phyloP scores from a whole-genome alignment of 805 yeast genomes.

The Ogataea trehaloabstinens region DNA sequence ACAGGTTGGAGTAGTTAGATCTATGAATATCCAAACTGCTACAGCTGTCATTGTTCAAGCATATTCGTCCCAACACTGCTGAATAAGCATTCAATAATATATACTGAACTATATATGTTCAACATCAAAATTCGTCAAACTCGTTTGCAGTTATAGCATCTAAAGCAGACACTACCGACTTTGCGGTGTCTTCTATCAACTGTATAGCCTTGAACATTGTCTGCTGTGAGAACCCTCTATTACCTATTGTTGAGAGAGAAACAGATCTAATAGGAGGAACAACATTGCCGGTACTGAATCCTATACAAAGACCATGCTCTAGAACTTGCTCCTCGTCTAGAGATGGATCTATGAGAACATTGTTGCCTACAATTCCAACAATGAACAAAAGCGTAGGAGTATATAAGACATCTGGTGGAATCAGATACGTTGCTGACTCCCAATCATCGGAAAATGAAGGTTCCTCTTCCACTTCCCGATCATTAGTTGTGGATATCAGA shows the following conservation, averaged over 20 bases:
- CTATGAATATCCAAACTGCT: slow-evolving; percentile 97
- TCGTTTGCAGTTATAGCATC: slow-evolving; percentile 44
- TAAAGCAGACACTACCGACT: slow-evolving; percentile 57
- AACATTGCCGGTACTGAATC: slow-evolving; percentile 67
- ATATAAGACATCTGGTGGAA: slow-evolving; percentile 37
- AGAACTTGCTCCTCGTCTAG: slow-evolving; percentile 84
- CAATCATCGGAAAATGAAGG: slow-evolving; percentile 92
- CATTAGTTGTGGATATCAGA: slow-evolving; percentile 64
- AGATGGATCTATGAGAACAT: slow-evolving; percentile 79
- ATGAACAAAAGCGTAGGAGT: slow-evolving; percentile 78
- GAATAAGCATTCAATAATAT: too few relatives aligned
- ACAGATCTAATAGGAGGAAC: slow-evolving; percentile 72
- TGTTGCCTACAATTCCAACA: slow-evolving; percentile 68
- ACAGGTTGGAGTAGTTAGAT: slow-evolving; percentile 87
- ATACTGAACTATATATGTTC: background rate
- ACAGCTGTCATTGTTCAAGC: slow-evolving; percentile 94
- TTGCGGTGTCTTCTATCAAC: slow-evolving; percentile 60
- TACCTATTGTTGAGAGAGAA: slow-evolving; percentile 49
- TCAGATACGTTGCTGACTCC: slow-evolving; percentile 53
- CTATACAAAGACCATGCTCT: slow-evolving; percentile 75
- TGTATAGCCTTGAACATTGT: slow-evolving; percentile 53
- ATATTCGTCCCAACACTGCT: slow-evolving; percentile 69
- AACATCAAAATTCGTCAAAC: slow-evolving; percentile 29
- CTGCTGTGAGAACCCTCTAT: slow-evolving; percentile 53
- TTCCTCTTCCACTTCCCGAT: slow-evolving; percentile 71